phyloP scores from a whole-genome alignment of 1,284 basidiomycete genomes.

The Athelia psychrophila region DNA sequence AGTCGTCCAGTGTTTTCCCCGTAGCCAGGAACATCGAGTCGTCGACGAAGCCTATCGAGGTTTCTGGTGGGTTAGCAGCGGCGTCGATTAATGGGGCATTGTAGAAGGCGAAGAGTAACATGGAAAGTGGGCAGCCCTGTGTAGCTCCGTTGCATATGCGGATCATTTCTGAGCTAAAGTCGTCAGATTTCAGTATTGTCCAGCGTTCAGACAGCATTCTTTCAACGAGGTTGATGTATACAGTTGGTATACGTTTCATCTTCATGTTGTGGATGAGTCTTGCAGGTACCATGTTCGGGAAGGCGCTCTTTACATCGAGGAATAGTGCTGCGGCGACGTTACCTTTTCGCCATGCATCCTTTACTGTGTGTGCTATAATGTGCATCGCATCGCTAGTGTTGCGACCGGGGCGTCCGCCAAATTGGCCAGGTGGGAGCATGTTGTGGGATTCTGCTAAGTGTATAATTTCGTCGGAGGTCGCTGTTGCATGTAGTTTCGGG shows the following conservation, averaged over 20 bases:
- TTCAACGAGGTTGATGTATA: constrained; percentile 19
- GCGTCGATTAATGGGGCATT: constrained; percentile 24
- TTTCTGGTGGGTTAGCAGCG: constrained; percentile 11
- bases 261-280: constrained; percentile 31
- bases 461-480: constrained; percentile 19
- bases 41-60: constrained; percentile 25
- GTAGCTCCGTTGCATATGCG: constrained; percentile 26
- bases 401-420: constrained; percentile 30
- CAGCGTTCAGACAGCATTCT: constrained; percentile 16
- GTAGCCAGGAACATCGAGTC: constrained; percentile 17
- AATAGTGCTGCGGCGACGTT: constrained; percentile 31
- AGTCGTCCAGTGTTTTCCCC: constrained; percentile 10
- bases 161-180: constrained; percentile 20
- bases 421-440: constrained; percentile 25
- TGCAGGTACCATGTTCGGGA: constrained; percentile 28
- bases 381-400: constrained; percentile 36
- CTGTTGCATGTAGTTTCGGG: constrained; percentile 28
- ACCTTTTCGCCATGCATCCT: constrained; percentile 29
- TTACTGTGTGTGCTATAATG: constrained; percentile 24
- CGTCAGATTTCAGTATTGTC: constrained; percentile 26
- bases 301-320: constrained; percentile 38
- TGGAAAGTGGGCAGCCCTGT: constrained; percentile 32
- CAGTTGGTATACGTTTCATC: constrained; percentile 21
- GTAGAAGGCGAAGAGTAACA: constrained; percentile 30
- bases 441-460: constrained; percentile 17